phyloP scores from a whole-genome alignment of 345 rosid genomes.

The Aquilaria sinensis region DNA sequence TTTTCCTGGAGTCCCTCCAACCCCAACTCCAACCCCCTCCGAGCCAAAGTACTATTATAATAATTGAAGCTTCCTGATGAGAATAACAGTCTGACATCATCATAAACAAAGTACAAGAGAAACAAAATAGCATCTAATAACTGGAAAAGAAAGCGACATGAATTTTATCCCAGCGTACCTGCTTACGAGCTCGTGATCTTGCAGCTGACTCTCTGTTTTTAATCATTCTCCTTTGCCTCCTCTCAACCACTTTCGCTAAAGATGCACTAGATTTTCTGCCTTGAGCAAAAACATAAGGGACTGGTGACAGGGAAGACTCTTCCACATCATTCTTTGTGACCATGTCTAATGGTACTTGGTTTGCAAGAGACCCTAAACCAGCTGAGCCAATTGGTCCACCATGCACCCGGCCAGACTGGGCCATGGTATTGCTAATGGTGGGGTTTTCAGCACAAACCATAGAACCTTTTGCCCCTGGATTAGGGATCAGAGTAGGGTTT shows the following conservation, averaged over 20 bases:
- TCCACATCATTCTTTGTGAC: constrained; percentile 50
- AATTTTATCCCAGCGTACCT: constrained; percentile 39
- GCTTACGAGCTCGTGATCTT: constrained; percentile 96
- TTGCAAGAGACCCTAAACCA: constrained; percentile 62
- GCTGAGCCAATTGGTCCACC: constrained; percentile 34
- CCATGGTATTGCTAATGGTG: constrained; percentile 35
- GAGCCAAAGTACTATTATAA: too few species aligned
- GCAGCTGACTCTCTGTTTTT: constrained; percentile 98
- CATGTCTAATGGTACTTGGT: constrained; percentile 46
- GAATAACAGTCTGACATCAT: too few species aligned
- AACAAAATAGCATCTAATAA: background rate
- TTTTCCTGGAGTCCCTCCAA: too few species aligned
- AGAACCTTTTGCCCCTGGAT: constrained; percentile 37
- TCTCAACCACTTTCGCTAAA: constrained; percentile 84
- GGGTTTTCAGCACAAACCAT: constrained; percentile 35
- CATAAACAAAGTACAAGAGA: background rate
- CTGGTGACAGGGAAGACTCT: constrained; percentile 61
- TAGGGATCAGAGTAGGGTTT: constrained; percentile 29
- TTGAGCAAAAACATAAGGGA: constrained; percentile 65
- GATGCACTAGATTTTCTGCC: constrained; percentile 63
- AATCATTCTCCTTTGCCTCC: constrained; percentile 98
- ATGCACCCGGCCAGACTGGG: constrained; percentile 31
- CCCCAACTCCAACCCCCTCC: too few species aligned
- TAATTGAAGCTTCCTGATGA: too few species aligned
- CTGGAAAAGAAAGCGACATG: background rate